phyloP scores from a whole-genome alignment of 306 rosid genomes.

The Cucumis melo region DNA sequence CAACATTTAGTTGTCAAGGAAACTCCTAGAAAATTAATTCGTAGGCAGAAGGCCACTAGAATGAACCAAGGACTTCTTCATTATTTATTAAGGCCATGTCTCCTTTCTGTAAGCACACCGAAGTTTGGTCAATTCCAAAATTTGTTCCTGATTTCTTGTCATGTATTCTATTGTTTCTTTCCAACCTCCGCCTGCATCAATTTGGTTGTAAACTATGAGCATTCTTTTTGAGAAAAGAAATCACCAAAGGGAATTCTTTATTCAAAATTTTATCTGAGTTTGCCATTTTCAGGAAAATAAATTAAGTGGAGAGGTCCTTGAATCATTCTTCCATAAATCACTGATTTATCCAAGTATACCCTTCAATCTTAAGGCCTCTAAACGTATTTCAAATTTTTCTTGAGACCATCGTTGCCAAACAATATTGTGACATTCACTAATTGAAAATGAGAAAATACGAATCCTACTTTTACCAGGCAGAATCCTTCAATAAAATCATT shows the following conservation, averaged over 20 bases:
- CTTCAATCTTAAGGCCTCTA: not conserved
- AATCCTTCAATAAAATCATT: not conserved
- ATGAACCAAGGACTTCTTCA: too few species aligned
- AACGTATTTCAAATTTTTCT: not conserved
- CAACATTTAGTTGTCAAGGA: too few species aligned
- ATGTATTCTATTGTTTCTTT: not conserved
- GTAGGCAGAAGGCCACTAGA: too few species aligned
- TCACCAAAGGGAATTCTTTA: not conserved
- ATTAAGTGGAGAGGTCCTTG: not conserved
- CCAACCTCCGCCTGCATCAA: not conserved
- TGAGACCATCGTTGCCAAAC: not conserved
- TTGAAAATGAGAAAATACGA: not conserved
- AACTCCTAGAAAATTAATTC: too few species aligned
- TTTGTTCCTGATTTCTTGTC: not conserved
- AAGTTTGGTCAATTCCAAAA: too few species aligned
- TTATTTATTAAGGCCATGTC: too few species aligned
- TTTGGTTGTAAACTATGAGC: not conserved
- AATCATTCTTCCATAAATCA: too few species aligned
- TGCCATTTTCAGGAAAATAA: not conserved
- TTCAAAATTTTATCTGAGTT: not conserved
- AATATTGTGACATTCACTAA: not conserved
- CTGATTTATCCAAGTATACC: not conserved
- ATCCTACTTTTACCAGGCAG: not conserved
- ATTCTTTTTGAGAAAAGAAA: not conserved
- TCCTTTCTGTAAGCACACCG: too few species aligned